Conservation (phyloP, 129 eudicot species). For the Scalesia atractyloides region DNA sequence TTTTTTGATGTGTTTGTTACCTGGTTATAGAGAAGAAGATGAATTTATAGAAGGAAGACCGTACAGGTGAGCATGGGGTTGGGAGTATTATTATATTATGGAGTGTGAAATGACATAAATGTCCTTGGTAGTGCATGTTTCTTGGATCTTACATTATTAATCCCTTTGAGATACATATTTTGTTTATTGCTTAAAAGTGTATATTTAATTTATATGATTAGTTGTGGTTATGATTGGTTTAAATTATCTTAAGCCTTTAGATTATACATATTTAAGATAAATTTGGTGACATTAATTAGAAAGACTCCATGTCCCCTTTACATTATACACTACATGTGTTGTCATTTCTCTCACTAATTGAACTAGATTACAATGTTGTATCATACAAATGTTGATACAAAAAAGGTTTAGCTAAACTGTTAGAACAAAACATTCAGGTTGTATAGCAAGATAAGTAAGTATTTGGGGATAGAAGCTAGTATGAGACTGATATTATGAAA, state of each 20-base stretch:
- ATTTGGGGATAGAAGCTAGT: no score
- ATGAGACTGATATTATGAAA: no score
- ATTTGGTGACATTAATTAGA: slow-evolving; percentile 19
- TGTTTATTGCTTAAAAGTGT: slow-evolving; percentile 17
- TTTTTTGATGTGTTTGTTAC: slow-evolving; percentile 1
- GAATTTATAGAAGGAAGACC: slow-evolving; percentile 35
- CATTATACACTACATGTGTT: neutral
- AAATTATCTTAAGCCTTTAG: slow-evolving; percentile 28
- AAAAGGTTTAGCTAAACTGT: no score
- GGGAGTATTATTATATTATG: slow-evolving; percentile 18
- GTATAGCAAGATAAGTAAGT: no score
- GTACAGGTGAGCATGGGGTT: slow-evolving; percentile 36
- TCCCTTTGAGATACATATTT: slow-evolving; percentile 20
- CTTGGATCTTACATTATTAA: slow-evolving; percentile 42
- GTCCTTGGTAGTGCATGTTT: slow-evolving; percentile 28
- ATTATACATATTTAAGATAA: slow-evolving; percentile 34
- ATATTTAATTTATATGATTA: slow-evolving; percentile 33
- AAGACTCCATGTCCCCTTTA: slow-evolving; percentile 2
- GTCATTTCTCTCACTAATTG: neutral
- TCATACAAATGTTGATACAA: neutral
- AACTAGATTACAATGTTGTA: neutral
- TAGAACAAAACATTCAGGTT: no score
- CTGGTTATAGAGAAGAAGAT: slow-evolving; percentile 12
- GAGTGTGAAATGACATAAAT: slow-evolving; percentile 20
- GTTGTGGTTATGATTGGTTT: slow-evolving; percentile 42